phyloP scores from a whole-genome alignment of 805 yeast genomes.

The Kodamaea sagamina region DNA sequence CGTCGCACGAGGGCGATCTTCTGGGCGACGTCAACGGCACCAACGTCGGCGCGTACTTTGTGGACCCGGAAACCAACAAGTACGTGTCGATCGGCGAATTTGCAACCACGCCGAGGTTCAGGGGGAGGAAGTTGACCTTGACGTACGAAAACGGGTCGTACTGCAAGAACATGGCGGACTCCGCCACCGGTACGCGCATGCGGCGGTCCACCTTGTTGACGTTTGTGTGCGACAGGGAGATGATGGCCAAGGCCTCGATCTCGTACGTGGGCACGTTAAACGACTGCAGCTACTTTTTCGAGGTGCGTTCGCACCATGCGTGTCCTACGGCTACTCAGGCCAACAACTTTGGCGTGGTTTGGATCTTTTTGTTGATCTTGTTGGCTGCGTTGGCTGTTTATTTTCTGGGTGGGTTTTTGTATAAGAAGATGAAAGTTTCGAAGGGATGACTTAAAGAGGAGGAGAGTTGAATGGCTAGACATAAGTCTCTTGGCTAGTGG shows the following conservation, averaged over 20 bases:
- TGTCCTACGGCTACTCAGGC: slow-evolving; percentile 77
- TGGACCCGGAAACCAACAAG: slow-evolving; percentile 37
- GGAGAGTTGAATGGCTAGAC: too few relatives aligned
- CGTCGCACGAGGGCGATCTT: slow-evolving; percentile 46
- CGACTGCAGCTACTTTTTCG: slow-evolving; percentile 82
- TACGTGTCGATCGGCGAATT: slow-evolving; percentile 51
- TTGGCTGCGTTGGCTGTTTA: slow-evolving; percentile 40
- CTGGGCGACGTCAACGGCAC: slow-evolving; percentile 45
- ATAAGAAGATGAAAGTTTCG: slow-evolving; percentile 18
- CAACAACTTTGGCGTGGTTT: slow-evolving; percentile 63
- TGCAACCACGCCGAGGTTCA: slow-evolving; percentile 59
- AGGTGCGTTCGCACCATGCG: slow-evolving; percentile 80
- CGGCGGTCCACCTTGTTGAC: slow-evolving; percentile 66
- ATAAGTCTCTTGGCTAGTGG: too few relatives aligned
- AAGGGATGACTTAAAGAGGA: background rate
- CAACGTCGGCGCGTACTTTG: slow-evolving; percentile 44
- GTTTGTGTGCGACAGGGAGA: slow-evolving; percentile 78
- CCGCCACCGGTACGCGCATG: slow-evolving; percentile 45
- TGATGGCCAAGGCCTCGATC: slow-evolving; percentile 61
- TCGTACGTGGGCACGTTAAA: slow-evolving; percentile 70
- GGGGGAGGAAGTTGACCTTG: slow-evolving; percentile 70
- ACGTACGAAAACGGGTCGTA: slow-evolving; percentile 70
- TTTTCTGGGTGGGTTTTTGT: slow-evolving; percentile 41
- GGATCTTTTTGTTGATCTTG: slow-evolving; percentile 60
- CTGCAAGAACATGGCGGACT: slow-evolving; percentile 46